Evolutionary conservation across 352 stramenopile species (phyloP), one percentile per base, ranked within the genome.

Genomic region (Globisporangium acanthophoron): DNA sequence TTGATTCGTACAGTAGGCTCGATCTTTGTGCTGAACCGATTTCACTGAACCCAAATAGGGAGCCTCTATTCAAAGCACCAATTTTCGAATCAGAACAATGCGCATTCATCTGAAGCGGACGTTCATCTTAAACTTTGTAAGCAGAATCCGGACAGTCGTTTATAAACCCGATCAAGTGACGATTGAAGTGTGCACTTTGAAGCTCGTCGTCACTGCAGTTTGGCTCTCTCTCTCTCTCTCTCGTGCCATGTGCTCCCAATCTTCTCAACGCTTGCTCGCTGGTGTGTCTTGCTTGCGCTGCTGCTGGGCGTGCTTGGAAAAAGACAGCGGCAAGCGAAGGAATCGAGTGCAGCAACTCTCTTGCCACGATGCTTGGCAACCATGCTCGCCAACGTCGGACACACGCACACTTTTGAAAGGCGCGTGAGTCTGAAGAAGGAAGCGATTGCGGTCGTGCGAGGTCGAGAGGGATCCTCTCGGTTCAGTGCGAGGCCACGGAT

Each of bases 1-100:
- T 40, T 35, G 31, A 35, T 35, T 35, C 35, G 37, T 6, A 43
- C 3, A 43, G 37, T 43, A 16, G 11, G 37, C 50, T 27, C 24
- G 41, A 63, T 58, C 50, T 44, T 27, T 51, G n/a, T 9, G 18
- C 58, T 64, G 58, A 64, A 59, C 58, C 51, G 58, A 59, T 64
- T 59, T 58, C 58, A 64, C 51, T 64, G 58, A 43, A 40, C 50
- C 37, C 58, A 57, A 54, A 53, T 24, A 43, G 18, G 1, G 5
- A 8, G 31, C 49, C 35, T 37, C 40, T 63, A 53, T 63, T 63
- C 12, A 46, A 11, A 8, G 40, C 18, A 3, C 16, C 18, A 3
- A 21, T 37, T 37, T 37, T 37, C 40, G 40, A 46, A 46, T 46
- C 40, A 46, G 40, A 43, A 39, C 33, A 39, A 43, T 43, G 37